Conservation (phyloP, 2,329 filamentous ascomycete species). For the Pseudogymnoascus sp. region DNA sequence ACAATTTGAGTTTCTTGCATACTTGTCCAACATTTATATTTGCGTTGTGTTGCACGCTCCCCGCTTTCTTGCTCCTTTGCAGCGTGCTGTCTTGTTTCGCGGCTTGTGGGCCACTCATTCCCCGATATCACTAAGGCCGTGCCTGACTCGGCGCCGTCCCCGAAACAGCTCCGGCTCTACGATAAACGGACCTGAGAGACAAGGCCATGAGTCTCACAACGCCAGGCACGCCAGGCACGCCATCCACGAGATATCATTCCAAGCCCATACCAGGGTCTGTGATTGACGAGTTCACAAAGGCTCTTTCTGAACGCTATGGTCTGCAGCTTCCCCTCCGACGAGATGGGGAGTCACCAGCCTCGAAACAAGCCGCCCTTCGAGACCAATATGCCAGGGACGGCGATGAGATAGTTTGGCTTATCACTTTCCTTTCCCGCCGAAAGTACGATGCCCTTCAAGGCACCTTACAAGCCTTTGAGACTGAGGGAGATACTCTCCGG, state of each 20-base stretch:
- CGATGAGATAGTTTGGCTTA: neutral
- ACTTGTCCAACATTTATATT: neutral
- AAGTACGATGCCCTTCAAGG: neutral
- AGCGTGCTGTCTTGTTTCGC: neutral
- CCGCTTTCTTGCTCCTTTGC: neutral
- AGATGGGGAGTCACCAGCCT: neutral
- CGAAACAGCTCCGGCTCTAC: neutral
- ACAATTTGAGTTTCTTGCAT: neutral
- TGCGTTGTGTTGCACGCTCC: neutral
- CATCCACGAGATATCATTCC: neutral
- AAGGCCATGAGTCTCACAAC: constrained; percentile 5
- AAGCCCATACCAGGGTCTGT: neutral
- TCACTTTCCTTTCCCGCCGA: neutral
- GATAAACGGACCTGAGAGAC: neutral
- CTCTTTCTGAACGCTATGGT: neutral
- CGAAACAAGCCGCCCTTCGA: neutral
- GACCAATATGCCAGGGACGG: neutral
- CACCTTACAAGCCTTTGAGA: neutral
- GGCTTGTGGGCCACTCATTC: neutral
- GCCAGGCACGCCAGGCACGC: neutral
- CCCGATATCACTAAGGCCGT: neutral
- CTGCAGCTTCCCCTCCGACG: neutral
- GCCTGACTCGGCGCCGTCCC: neutral
- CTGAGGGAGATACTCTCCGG: neutral
- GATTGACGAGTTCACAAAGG: neutral